Evolutionary conservation across 371 early-diverging fungal species (phyloP).

Genomic region (Coemansia sp.): DNA sequence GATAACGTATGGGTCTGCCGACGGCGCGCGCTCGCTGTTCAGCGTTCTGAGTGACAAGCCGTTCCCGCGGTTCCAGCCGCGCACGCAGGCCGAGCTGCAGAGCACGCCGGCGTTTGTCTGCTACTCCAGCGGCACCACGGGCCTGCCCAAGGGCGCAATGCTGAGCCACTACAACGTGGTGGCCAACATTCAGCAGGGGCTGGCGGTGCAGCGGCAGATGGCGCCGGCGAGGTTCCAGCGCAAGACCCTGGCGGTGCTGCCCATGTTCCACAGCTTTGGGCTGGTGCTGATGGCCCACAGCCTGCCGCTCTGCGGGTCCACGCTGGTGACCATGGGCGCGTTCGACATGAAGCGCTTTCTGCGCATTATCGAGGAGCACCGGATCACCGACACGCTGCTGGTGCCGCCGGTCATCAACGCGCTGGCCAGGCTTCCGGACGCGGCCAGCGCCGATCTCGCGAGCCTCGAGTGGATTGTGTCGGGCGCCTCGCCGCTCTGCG

Average conservation of each 20-base stretch:
- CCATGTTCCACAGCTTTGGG: conserved; percentile 42
- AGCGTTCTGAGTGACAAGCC: not conserved
- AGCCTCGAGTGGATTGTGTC: conserved; percentile 62
- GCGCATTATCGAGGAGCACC: conserved; percentile 62
- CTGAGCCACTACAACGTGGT: conserved; percentile 79
- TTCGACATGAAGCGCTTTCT: conserved; percentile 42
- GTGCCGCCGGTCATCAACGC: conserved; percentile 79
- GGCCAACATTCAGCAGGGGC: conserved; percentile 56
- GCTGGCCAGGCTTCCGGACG: conserved; percentile 58
- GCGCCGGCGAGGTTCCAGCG: conserved; percentile 7
- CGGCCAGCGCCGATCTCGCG: conserved; percentile 54
- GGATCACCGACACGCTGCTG: conserved; percentile 67
- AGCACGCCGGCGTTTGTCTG: conserved; percentile 67
- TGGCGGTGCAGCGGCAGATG: conserved; percentile 45
- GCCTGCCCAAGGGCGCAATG: conserved; percentile 74
- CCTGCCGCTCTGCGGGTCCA: conserved; percentile 23
- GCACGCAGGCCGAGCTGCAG: conserved; percentile 28
- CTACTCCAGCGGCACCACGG: conserved; percentile 81
- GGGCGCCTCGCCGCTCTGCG: conserved; percentile 83
- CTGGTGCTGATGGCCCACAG: conserved; percentile 26
- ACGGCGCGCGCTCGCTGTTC: conserved; percentile 11
- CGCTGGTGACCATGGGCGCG: conserved; percentile 21
- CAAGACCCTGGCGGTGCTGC: conserved; percentile 30
- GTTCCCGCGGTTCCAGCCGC: conserved; percentile 8
- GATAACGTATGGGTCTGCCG: not conserved